Percentiles rank a stretch among this genome's conserved stretches.
phyloP scores from a whole-genome alignment of 2,329 filamentous ascomycete species.

The Claviceps lovelessii region DNA sequence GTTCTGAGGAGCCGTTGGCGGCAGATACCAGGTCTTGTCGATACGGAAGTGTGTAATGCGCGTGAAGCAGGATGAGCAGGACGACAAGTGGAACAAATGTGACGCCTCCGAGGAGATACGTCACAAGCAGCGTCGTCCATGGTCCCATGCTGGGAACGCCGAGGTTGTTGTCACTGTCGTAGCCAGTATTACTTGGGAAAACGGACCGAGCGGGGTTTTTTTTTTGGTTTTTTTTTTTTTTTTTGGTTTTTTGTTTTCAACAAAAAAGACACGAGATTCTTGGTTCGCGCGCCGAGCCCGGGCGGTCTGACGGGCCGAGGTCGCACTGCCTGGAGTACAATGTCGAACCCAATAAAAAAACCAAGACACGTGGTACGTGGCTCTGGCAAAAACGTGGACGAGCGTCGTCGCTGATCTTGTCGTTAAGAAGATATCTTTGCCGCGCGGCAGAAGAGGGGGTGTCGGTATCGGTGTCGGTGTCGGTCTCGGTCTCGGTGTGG shows the following conservation, averaged over 20 bases:
- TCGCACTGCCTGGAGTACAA: background rate
- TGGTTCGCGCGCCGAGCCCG: background rate
- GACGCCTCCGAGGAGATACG: conserved; percentile 75
- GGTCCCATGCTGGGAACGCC: conserved; percentile 27
- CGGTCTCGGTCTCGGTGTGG: background rate
- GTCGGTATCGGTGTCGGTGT: background rate
- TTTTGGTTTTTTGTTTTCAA: too few relatives aligned
- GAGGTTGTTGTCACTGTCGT: background rate
- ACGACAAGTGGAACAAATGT: conserved; percentile 71
- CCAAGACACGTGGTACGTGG: background rate
- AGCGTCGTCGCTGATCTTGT: background rate
- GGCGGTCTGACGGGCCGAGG: background rate
- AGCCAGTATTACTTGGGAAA: background rate
- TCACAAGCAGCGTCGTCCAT: conserved; percentile 48
- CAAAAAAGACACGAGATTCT: background rate
- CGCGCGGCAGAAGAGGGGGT: background rate
- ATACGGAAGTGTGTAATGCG: conserved; percentile 52
- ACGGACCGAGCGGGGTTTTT: too few relatives aligned
- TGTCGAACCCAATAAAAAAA: background rate
- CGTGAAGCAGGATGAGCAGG: conserved; percentile 45
- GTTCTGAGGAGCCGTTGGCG: conserved; percentile 14
- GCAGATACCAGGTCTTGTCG: conserved; percentile 25
- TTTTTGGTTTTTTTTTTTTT: too few relatives aligned
- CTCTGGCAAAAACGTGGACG: background rate
- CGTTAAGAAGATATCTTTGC: background rate